phyloP scores from a whole-genome alignment of 129 eudicot species.

The Artemisia annua region DNA sequence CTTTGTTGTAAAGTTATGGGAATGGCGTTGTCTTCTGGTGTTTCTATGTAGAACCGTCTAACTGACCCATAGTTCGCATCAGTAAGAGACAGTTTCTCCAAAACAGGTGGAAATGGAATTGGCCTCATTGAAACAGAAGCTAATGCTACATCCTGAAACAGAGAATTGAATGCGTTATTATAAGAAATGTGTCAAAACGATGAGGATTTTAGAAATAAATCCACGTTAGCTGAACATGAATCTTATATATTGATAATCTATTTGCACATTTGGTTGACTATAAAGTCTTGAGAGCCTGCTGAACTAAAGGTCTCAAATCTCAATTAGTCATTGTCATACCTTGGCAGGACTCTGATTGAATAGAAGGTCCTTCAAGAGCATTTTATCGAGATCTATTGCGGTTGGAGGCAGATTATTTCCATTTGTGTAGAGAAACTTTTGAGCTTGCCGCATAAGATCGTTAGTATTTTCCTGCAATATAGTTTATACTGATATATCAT shows the following conservation, averaged over 20 bases:
- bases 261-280: not conserved
- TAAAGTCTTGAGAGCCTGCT: slow-evolving; percentile 3
- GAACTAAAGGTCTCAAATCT: not conserved
- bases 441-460: slow-evolving; percentile 83
- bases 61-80: slow-evolving; percentile 73
- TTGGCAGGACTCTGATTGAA: slow-evolving; percentile 95
- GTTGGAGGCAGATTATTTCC: slow-evolving; percentile 85
- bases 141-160: slow-evolving; percentile 79
- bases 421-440: slow-evolving; percentile 72
- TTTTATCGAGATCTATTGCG: slow-evolving; percentile 85
- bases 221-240: too few species aligned
- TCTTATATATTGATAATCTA: not conserved
- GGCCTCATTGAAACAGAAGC: slow-evolving; percentile 97
- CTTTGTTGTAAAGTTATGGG: slow-evolving; percentile 57
- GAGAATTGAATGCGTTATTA: not conserved
- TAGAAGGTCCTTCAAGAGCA: slow-evolving; percentile 71
- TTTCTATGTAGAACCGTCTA: slow-evolving; percentile 79
- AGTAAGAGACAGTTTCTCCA: slow-evolving; percentile 80
- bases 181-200: not conserved
- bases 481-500: slow-evolving; percentile 12
- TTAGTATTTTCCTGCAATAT: slow-evolving; percentile 65
- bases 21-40: slow-evolving; percentile 86
- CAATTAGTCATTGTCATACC: slow-evolving; percentile 39
- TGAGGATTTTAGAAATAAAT: not conserved
- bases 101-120: slow-evolving; percentile 83